These are phyloP conservation scores for Podila epicladia DNA, from an alignment of 192 early-diverging fungal genomes.

Conservation along the genomic window DNA sequence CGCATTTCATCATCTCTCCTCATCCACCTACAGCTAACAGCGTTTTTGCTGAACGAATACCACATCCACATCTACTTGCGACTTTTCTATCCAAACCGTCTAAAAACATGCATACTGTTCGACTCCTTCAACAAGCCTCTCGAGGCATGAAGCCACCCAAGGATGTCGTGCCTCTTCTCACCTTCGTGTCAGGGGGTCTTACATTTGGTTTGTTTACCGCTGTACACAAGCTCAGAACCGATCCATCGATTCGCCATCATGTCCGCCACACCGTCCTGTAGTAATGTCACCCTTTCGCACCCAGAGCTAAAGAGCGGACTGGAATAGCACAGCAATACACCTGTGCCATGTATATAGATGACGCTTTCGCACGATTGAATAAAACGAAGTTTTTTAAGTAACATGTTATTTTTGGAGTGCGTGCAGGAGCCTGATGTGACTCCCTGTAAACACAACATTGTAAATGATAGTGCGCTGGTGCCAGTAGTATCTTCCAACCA, in stretches of 20 bases:
- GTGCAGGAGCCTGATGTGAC: too few relatives aligned
- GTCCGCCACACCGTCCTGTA: constrained; percentile 14
- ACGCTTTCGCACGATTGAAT: too few relatives aligned
- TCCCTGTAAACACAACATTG: too few relatives aligned
- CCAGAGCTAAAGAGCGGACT: too few relatives aligned
- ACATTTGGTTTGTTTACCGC: constrained; percentile 11
- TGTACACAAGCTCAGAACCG: constrained; percentile 17
- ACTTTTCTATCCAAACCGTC: background rate
- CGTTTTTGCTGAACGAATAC: background rate
- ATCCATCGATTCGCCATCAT: constrained; percentile 23
- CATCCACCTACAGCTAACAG: background rate
- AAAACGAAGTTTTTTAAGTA: too few relatives aligned
- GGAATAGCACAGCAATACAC: too few relatives aligned
- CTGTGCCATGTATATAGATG: too few relatives aligned
- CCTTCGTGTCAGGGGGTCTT: constrained; percentile 19
- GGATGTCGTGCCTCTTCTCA: constrained; percentile 15
- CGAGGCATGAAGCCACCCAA: constrained; percentile 26
- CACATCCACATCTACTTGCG: background rate
- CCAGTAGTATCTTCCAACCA: too few relatives aligned
- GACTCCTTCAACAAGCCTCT: constrained; percentile 13
- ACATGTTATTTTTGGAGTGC: too few relatives aligned
- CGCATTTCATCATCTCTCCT: background rate
- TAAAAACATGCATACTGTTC: constrained; percentile 20
- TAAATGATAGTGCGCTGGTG: too few relatives aligned
- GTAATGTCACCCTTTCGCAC: background rate